Evolutionary conservation across 2,329 filamentous ascomycete species (phyloP).

Genomic region (Aspergillus uvarum): DNA sequence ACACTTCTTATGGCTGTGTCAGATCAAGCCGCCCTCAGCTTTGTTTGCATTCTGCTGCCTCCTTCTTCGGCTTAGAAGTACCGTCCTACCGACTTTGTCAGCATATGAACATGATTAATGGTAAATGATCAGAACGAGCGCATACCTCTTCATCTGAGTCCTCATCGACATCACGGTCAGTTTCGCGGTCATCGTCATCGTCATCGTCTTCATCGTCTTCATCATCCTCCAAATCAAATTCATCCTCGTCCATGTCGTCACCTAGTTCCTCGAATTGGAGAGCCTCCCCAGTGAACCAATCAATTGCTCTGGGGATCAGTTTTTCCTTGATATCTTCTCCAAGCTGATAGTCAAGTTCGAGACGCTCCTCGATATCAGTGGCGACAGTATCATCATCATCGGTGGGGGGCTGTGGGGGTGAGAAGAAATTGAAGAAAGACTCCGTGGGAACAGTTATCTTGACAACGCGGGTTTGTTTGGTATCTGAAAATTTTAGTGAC

Average conservation of each 20-base stretch:
- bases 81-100: conserved; percentile 64
- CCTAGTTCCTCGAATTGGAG: conserved; percentile 94
- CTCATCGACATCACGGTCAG: conserved; percentile 60
- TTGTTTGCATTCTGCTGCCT: conserved; percentile 94
- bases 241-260: conserved; percentile 77
- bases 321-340: conserved; percentile 99
- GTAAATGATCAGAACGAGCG: background rate
- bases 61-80: conserved; percentile 85
- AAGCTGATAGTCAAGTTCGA: conserved; percentile 97
- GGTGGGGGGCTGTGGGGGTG: conserved; percentile 80
- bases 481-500: conserved; percentile 61
- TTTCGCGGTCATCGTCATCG: conserved; percentile 80
- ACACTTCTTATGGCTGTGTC: background rate
- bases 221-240: conserved; percentile 85
- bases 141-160: conserved; percentile 57
- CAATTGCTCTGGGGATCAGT: conserved; percentile 94
- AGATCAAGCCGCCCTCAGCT: conserved; percentile 56
- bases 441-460: conserved; percentile 99
- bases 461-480: conserved; percentile 97
- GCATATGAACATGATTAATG: conserved; percentile 2
- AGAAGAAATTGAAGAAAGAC: conserved; percentile 99
- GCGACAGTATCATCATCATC: conserved; percentile 69
- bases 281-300: conserved; percentile 99
- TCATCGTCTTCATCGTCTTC: conserved; percentile 85
- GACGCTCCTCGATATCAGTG: conserved; percentile 92